Evolutionary conservation across 2,329 filamentous ascomycete species (phyloP), one percentile per base, ranked within the genome.

Genomic region (Zymoseptoria tritici): DNA sequence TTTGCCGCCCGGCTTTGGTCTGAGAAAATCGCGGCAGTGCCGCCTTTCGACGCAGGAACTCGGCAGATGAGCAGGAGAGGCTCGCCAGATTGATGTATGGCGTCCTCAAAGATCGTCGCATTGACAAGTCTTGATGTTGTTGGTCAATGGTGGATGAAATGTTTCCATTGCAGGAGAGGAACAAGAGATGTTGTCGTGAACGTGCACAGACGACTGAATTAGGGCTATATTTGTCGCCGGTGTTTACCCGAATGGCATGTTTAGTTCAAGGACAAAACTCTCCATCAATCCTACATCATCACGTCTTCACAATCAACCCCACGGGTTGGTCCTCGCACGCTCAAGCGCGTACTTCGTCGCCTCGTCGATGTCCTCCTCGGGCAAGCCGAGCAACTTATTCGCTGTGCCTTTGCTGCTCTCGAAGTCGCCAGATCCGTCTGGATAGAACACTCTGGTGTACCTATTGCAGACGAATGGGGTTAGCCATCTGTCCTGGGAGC

Each of bases 311-410:
- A 9, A 16, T 46, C 36, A 46, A n/a, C 36, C 16, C 36, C 36
- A 46, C 13, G 36, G 36, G 13, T 46, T 46, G 36, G 36, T 46
- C 52, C 56, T 63, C 26, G 59, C 58, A 26, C 59, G 53, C 29
- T 55, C 53, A 11, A 63, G 29, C 9, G 63, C 62, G 36, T 31
- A 50, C 69, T 74, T 78, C 0, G 81, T 88, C 22, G 75, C 74
- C 61, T 81, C 79, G 65, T 88, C 84, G 1, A 52, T 88, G 51
- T 80, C 77, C 70, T 88, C 85, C 62, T 80, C 73, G 0, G 81
- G 79, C 67, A 89, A 71, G 0, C 78, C 82, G n/a, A 89, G 71
- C 4, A 75, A 65, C 13, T 79, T 77, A 62, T 88, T 88, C 2
- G 76, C 74, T 16, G 77, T 62, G 3, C 70, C 72, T 46, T 62